Base-by-base conservation (phyloP, 2,329 filamentous ascomycete genomes). In the Drechslerella dactyloides region DNA sequence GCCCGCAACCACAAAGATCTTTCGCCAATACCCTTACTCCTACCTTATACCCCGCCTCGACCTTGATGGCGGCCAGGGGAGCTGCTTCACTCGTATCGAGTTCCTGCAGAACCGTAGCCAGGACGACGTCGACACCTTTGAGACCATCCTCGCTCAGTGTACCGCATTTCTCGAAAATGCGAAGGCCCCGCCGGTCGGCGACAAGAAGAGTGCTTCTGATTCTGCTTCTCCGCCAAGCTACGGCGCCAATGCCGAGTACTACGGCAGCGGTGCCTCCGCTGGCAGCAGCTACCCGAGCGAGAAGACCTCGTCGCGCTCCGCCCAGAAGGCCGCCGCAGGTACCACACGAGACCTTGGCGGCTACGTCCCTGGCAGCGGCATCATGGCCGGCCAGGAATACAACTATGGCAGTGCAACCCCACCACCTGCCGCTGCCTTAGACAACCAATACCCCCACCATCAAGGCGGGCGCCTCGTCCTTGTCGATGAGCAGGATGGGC, bases 31-130 rank as follows among this genome's bases (percentile, higher is more conserved):
- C 5, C 93, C 93, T 0, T 87, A 85, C 74, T 96, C 91, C 82
- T 97, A 97, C 78, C 84, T 97, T 52, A 96, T 99, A 73, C 94
- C 94, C 15, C 88, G 93, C 75, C 97, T 93, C 92, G 93, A 97
- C 77, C 82, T 97, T 15, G 93, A 91, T 2, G 90, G 90, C 0
- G 89, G 88, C 74, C 44, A 51, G 10, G 69, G 69, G 11, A 93
- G 92, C 69, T 91, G 92, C 17, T 97, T 97, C 78, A 97, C 93
- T 19, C 86, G 92, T 63, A 91, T 99, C 78, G 90, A 97, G 78
- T 97, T 99, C 75, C 93, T 93, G 0, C 79, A 84, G 1, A 82
- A 90, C 23, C 90, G 90, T 19, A 87, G 83, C 70, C 92, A 97
- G 79, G 93, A 97, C 79, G 93, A 97, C 79, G 84, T 96, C 46